Evolutionary conservation across 1,139 yeast genomes (phyloP).

Genomic region (Saccharomycopsis hybrid): DNA sequence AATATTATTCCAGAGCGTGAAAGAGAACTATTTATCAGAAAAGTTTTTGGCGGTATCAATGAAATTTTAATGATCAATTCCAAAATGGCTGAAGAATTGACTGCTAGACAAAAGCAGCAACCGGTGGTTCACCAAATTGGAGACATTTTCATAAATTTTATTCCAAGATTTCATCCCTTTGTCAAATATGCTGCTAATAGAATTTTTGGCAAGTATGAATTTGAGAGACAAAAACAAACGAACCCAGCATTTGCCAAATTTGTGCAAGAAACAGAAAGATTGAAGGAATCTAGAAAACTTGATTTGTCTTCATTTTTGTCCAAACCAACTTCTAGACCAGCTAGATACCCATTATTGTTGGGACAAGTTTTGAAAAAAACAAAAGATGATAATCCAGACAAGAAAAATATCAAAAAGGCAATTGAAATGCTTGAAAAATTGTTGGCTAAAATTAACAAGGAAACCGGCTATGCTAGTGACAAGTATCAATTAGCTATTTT

Average conservation of each 20-base stretch:
- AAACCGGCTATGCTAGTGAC: conserved; percentile 93
- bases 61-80: conserved; percentile 83
- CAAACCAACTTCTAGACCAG: conserved; percentile 94
- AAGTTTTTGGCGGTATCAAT: conserved; percentile 85
- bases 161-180: conserved; percentile 87
- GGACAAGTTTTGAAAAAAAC: conserved; percentile 82
- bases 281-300: conserved; percentile 84
- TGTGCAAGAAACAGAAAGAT: conserved; percentile 83
- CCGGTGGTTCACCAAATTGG: conserved; percentile 85
- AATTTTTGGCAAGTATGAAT: conserved; percentile 91
- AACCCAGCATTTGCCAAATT: conserved; percentile 88
- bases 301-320: conserved; percentile 91
- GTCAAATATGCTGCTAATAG: conserved; percentile 93
- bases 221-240: conserved; percentile 87
- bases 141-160: conserved; percentile 77
- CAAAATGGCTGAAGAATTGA: conserved; percentile 80
- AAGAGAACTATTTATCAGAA: conserved; percentile 82
- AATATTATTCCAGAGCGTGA: conserved; percentile 85
- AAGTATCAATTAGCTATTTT: conserved; percentile 83
- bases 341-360: conserved; percentile 81
- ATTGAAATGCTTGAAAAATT: conserved; percentile 70
- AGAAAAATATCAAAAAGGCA: conserved; percentile 64
- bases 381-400: conserved; percentile 67
- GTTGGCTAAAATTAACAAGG: conserved; percentile 74
- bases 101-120: conserved; percentile 80